Evolutionary conservation across 306 rosid species (phyloP), one percentile per base, ranked within the genome.

Genomic region (Arachis hypogaea): DNA sequence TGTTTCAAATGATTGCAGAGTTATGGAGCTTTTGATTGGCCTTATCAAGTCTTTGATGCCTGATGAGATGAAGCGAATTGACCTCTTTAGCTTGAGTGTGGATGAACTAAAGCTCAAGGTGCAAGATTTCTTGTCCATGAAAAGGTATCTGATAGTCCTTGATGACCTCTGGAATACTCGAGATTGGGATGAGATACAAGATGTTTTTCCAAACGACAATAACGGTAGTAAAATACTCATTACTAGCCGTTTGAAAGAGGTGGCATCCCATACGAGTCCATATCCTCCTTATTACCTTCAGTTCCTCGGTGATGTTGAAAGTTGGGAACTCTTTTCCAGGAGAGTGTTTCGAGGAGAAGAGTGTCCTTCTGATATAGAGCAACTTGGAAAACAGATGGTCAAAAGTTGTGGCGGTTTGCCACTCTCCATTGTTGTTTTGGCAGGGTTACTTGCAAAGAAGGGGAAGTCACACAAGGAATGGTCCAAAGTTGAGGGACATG

Each of bases 281-380:
- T 11, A 29, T 47, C 70, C 36, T 56, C 80, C 82, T 11, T 36
- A 33, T 5, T 3, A 5, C 3, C 74, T 78, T 3, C 67, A 9
- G 9, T 5, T 57, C 8, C 77, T 82, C 2, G 11, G 0, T 5
- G 52, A 73, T 9, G 63, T 73, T 11, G 77, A 78, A 33, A 82
- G 85, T 11, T 77, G 80, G 71, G 71, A 77, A 9, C 64, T 77
- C 6, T 81, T 81, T 9, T 49, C n/a, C 18, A 68, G 44, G 54
- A 71, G 47, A 78, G 82, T 71, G 28, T 71, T 63, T 45, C 47
- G 29, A 3, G 8, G 41, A 46, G 7, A 75, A 29, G 55, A 30
- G 1, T 47, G 29, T 11, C 42, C 33, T 30, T 8, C 4, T 8
- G 30, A 63, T 63, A n/a, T 63, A 1, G 69, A 63, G 40, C 16